phyloP scores from a whole-genome alignment of 768 basidiomycete species.

The Lactarius quietus region DNA sequence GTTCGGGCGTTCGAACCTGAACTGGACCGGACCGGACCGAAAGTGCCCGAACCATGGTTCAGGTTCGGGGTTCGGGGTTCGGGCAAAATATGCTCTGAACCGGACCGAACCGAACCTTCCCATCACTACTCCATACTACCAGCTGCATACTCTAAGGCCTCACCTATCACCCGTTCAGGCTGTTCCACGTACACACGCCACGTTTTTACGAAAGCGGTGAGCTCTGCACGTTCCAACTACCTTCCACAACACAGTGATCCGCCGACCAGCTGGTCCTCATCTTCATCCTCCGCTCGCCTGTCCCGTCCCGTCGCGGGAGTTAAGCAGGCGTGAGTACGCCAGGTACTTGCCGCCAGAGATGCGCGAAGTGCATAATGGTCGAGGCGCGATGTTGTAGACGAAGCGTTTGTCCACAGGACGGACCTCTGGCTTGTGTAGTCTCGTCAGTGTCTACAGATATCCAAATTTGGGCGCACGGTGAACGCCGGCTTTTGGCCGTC shows the following conservation, averaged over 20 bases:
- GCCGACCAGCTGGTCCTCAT: conserved; percentile 77
- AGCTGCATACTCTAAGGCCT: no score
- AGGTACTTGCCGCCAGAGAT: conserved; percentile 65
- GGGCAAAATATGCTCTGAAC: no score
- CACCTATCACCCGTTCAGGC: conserved; percentile 64
- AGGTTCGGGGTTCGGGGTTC: no score
- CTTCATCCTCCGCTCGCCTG: conserved; percentile 52
- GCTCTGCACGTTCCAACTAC: no score
- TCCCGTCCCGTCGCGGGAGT: conserved; percentile 58
- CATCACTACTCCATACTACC: no score
- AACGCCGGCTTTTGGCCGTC: conserved; percentile 53
- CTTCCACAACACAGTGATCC: conserved; percentile 85
- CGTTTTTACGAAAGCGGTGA: conserved; percentile 82
- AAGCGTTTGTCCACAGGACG: conserved; percentile 49
- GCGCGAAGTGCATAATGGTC: conserved; percentile 53
- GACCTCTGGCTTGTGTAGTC: conserved; percentile 79
- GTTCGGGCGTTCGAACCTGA: no score
- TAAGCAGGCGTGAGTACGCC: conserved; percentile 60
- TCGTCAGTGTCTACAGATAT: conserved; percentile 78
- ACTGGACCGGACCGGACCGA: no score
- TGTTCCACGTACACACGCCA: conserved; percentile 80
- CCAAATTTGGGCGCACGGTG: conserved; percentile 67
- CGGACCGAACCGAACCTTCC: no score
- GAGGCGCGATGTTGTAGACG: conserved; percentile 61
- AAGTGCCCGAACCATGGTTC: no score